Evolutionary conservation across 768 basidiomycete species (phyloP).

Genomic region (Lanmaoa pseudosensibilis): DNA sequence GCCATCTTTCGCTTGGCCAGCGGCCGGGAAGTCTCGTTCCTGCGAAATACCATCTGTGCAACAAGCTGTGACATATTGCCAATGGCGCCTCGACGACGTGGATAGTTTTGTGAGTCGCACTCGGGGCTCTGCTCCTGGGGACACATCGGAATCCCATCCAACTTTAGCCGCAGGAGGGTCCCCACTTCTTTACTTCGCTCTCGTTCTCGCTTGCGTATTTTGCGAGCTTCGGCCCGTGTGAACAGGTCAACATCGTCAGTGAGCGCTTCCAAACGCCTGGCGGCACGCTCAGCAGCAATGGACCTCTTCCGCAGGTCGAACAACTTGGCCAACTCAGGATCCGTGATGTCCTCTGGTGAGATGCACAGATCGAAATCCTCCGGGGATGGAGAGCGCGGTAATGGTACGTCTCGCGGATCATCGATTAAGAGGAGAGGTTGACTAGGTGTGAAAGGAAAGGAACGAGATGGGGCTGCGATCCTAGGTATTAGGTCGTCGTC

Average conservation of each 20-base stretch:
- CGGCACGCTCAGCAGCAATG: slow-evolving; percentile 34
- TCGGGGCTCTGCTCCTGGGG: slow-evolving; percentile 29
- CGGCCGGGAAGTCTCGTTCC: slow-evolving; percentile 39
- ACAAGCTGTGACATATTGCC: slow-evolving; percentile 43
- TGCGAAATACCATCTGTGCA: slow-evolving; percentile 48
- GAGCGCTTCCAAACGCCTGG: slow-evolving; percentile 32
- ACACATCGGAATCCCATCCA: slow-evolving; percentile 31
- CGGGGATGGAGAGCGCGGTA: slow-evolving; percentile 44
- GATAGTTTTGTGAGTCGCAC: slow-evolving; percentile 15
- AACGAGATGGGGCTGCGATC: neutral
- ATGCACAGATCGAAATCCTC: slow-evolving; percentile 42
- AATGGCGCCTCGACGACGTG: slow-evolving; percentile 25
- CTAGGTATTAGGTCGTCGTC: slow-evolving; percentile 43
- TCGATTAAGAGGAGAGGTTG: slow-evolving; percentile 44
- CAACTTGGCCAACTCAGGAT: slow-evolving; percentile 41
- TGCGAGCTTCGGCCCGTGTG: slow-evolving; percentile 43
- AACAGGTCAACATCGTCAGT: slow-evolving; percentile 39
- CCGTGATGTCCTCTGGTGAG: slow-evolving; percentile 31
- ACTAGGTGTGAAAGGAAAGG: slow-evolving; percentile 16
- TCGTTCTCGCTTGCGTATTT: slow-evolving; percentile 48
- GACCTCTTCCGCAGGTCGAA: slow-evolving; percentile 42
- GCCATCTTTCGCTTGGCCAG: slow-evolving; percentile 37
- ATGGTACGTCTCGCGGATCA: slow-evolving; percentile 38
- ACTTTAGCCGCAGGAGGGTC: slow-evolving; percentile 55
- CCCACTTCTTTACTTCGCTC: slow-evolving; percentile 58